Percentiles rank a stretch among this genome's conserved stretches.
phyloP scores from a whole-genome alignment of 1,284 basidiomycete genomes.

The Schizophyllum commune region DNA sequence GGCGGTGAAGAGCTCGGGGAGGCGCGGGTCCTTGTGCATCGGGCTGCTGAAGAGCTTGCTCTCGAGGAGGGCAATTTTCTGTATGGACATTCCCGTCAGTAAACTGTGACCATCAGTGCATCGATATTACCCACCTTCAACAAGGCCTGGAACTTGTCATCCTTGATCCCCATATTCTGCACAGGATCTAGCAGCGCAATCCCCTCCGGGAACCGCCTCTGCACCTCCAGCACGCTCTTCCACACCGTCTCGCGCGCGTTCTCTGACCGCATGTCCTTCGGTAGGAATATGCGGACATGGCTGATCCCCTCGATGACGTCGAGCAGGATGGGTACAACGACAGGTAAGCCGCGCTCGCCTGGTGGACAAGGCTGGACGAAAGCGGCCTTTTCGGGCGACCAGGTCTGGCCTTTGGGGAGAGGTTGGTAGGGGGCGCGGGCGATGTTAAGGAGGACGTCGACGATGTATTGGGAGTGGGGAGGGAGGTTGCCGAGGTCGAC shows the following conservation, averaged over 20 bases:
- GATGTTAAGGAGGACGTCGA: slow-evolving; percentile 90
- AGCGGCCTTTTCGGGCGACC: slow-evolving; percentile 16
- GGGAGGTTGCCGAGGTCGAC: slow-evolving; percentile 60
- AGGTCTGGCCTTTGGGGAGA: background rate
- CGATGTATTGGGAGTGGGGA: slow-evolving; percentile 86
- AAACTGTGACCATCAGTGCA: background rate
- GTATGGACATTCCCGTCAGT: background rate
- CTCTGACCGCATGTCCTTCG: slow-evolving; percentile 81
- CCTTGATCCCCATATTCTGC: slow-evolving; percentile 94
- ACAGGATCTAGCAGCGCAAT: slow-evolving; percentile 88
- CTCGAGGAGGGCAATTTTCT: slow-evolving; percentile 91
- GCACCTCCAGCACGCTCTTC: slow-evolving; percentile 88
- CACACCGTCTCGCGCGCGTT: slow-evolving; percentile 77
- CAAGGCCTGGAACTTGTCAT: slow-evolving; percentile 86
- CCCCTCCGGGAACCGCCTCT: slow-evolving; percentile 83
- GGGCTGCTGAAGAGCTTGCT: slow-evolving; percentile 70
- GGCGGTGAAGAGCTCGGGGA: slow-evolving; percentile 73
- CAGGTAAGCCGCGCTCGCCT: slow-evolving; percentile 71
- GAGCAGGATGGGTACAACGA: slow-evolving; percentile 86
- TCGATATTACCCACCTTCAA: slow-evolving; percentile 54
- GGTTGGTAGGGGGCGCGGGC: slow-evolving; percentile 23
- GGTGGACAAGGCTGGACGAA: slow-evolving; percentile 68
- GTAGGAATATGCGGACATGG: slow-evolving; percentile 82
- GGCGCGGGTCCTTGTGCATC: slow-evolving; percentile 66
- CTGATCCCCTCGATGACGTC: slow-evolving; percentile 84